phyloP scores from a whole-genome alignment of 192 early-diverging fungal genomes.

The Umbelopsis vinacea region DNA sequence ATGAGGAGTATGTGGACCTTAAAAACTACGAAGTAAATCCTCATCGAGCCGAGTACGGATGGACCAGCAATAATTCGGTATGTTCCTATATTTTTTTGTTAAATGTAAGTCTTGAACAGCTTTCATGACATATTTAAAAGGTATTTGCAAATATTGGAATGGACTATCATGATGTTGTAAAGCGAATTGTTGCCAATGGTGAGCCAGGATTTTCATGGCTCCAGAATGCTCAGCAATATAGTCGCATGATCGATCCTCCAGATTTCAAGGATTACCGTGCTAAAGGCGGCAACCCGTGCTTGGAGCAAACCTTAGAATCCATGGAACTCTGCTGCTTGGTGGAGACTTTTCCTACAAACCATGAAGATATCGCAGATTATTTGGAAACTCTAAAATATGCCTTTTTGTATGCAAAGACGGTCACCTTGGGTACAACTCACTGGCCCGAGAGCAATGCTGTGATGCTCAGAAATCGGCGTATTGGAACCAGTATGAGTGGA shows the following conservation, averaged over 20 bases:
- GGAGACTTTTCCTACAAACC: constrained; percentile 50
- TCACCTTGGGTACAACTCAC: constrained; percentile 49
- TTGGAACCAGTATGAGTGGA: constrained; percentile 52
- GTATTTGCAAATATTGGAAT: constrained; percentile 49
- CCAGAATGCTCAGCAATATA: constrained; percentile 43
- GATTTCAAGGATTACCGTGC: constrained; percentile 39
- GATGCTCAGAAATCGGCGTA: constrained; percentile 52
- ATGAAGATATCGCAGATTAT: constrained; percentile 40
- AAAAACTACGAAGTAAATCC: constrained; percentile 56
- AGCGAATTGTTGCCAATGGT: constrained; percentile 44
- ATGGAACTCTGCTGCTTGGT: constrained; percentile 55
- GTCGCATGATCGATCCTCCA: constrained; percentile 43
- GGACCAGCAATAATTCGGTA: constrained; percentile 57
- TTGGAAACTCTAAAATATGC: constrained; percentile 50
- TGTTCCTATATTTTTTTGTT: background rate
- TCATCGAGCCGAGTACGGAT: constrained; percentile 47
- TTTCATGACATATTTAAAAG: background rate
- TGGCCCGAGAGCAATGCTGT: constrained; percentile 51
- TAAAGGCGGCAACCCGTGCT: constrained; percentile 52
- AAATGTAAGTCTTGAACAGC: no score
- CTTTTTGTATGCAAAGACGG: constrained; percentile 54
- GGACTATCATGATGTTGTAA: constrained; percentile 41
- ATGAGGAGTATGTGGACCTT: constrained; percentile 50
- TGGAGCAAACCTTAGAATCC: constrained; percentile 51
- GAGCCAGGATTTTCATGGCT: constrained; percentile 57